Base-by-base conservation (phyloP, 768 basidiomycete species). In the Pleurotus cornucopiae region DNA sequence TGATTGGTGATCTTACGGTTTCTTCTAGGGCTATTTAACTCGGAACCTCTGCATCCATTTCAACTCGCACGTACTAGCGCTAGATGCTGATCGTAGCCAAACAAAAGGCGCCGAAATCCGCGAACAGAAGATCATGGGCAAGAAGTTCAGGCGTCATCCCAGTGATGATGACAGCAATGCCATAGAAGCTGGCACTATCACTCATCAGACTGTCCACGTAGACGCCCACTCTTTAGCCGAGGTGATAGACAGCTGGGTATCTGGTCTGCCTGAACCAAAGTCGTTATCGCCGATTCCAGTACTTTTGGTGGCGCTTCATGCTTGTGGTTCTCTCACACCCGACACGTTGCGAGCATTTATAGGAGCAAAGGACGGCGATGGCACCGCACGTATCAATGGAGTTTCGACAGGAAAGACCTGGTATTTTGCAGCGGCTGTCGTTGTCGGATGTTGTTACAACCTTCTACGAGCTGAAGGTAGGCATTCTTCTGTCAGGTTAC, bases 401-500 rank as follows among this genome's bases (percentile, higher is more conserved):
- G 16, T 34, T 34, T 34, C 43, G 16, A 49, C 48, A 11, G 26
- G 51, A 47, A n/a, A 57, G 48, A 49, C 40, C 18, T 89, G 87
- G 88, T 67, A 61, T 43, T 75, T 83, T 4, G 71, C 74, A 13
- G 82, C 74, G 2, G 72, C 81, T 0, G 76, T 88, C 43, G 76
- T 83, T 6, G 88, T 90, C 13, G 88, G 89, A 2, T 91, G 89
- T 58, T 91, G 89, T 66, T 91, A 91, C 67, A 90, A 91, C 64
- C 73, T 88, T 59, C 78, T 90, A 71, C 69, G 73, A 26, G 69
- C 76, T 9, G 61, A 73, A 63, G 85, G 86, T 82, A 46, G 5
- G 71, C 23, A 44, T 34, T 56, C 30, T 39, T 44, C 26, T 58
- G 46, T n/a, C 45, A 20, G 18, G 18, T 39, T 2, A 14, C 39